Conservation (phyloP, 2,329 filamentous ascomycete species). For the Pestalotiopsis sp. region DNA sequence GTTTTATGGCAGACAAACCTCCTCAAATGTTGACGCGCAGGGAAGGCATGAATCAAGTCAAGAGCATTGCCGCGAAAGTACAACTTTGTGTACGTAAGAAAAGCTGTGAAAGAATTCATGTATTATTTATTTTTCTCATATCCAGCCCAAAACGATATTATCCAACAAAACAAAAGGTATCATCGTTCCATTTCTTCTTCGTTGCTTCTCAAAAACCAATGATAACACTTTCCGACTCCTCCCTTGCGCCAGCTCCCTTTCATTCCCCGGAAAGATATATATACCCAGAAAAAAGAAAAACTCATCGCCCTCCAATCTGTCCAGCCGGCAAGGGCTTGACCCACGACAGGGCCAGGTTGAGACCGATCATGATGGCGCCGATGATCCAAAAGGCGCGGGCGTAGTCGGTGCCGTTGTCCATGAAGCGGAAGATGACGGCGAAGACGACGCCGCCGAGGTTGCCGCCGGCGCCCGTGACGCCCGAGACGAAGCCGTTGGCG, state of each 20-base stretch:
- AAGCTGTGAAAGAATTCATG: too few relatives aligned
- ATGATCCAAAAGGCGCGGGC: slow-evolving; percentile 78
- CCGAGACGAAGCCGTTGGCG: slow-evolving; percentile 78
- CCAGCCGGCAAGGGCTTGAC: slow-evolving; percentile 56
- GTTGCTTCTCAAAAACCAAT: background rate
- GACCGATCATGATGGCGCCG: slow-evolving; percentile 70
- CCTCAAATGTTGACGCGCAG: too few relatives aligned
- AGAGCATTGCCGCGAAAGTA: too few relatives aligned
- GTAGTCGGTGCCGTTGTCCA: slow-evolving; percentile 63
- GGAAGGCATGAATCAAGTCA: too few relatives aligned
- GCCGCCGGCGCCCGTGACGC: slow-evolving; percentile 76
- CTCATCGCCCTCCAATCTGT: slow-evolving; percentile 47
- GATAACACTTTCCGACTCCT: background rate
- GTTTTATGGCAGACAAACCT: too few relatives aligned
- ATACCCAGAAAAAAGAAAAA: background rate
- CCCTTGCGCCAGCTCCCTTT: background rate
- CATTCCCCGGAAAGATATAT: background rate
- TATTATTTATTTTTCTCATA: too few relatives aligned
- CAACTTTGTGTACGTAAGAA: too few relatives aligned
- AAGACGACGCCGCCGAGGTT: slow-evolving; percentile 88
- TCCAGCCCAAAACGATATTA: background rate
- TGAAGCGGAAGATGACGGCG: slow-evolving; percentile 80
- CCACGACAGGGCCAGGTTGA: slow-evolving; percentile 66
- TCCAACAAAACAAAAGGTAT: slow-evolving; percentile 2
- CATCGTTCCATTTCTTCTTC: background rate